Base-by-base conservation (phyloP, 2,329 filamentous ascomycete species). In the Endoconidiophora polonica region DNA sequence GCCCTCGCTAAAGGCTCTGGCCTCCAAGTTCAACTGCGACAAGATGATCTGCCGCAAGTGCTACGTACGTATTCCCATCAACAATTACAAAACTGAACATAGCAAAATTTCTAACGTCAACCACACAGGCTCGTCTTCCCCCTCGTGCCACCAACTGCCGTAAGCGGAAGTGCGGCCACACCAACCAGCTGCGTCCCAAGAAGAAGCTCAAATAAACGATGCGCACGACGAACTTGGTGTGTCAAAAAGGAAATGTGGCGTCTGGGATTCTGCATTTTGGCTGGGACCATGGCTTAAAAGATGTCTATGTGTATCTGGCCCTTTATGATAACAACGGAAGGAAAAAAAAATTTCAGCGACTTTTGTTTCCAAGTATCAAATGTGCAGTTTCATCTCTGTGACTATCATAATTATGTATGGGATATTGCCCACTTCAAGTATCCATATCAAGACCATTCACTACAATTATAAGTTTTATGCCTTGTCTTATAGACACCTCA, bases 31-130 rank as follows among this genome's bases (percentile, higher is more conserved):
- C 81, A 96, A 98, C 83, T 96, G 90, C 84, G 91, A 96, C 62
- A 95, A 95, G 83, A 90, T 90, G 83, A 94, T 96, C 74, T 96
- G 91, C 86, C 90, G 91, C 79, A 96, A 98, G 85, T 98, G 91
- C 84, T 96, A 96, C 74, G 86, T 91, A 81, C 63, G 83, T 81
- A 52, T 44, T 54, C 45, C 14, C 46, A 33, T 45, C 22, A 10
- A 20, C 18, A 33, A 12, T 22, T 7, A 43, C n/a, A 43, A 43
- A 0, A 18, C 14, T 7, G 9, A 24, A 14, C 4, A 43, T 23
- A 20, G 14, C 20, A 43, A 43, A 12, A 9, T 38, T 40, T 39
- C 44, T 44, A 48, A 53, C 44, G 16, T 26, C 9, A 1, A 36
- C 23, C 41, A 16, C 41, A 16, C 26, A 78, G 74, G 77, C 77